phyloP scores from a whole-genome alignment of 2,329 filamentous ascomycete species.

The Penicillium italicum region DNA sequence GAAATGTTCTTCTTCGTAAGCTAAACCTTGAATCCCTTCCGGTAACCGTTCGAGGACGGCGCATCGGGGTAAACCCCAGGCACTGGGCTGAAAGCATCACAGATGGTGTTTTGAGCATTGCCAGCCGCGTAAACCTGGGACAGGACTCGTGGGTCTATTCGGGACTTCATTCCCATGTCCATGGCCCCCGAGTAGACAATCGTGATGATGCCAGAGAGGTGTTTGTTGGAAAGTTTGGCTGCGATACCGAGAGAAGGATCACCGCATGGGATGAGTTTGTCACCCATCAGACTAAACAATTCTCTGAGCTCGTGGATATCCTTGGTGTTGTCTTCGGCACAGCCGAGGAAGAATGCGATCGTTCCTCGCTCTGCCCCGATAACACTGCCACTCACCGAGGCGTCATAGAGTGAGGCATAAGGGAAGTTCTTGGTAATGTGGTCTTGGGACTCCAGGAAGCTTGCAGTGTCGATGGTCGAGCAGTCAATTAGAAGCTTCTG shows the following conservation, averaged over 20 bases:
- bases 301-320: constrained; percentile 39
- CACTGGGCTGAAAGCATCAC: constrained; percentile 51
- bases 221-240: constrained; percentile 61
- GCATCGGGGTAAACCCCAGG: constrained; percentile 50
- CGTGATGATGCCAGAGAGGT: constrained; percentile 56
- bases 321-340: constrained; percentile 34
- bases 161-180: constrained; percentile 58
- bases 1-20: constrained; percentile 59
- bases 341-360: constrained; percentile 53
- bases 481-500: constrained; percentile 53
- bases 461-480: constrained; percentile 55
- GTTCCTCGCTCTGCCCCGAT: constrained; percentile 52
- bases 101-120: constrained; percentile 52
- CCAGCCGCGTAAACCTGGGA: constrained; percentile 51
- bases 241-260: constrained; percentile 54
- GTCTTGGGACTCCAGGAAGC: constrained; percentile 47
- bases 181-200: constrained; percentile 58
- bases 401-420: constrained; percentile 50
- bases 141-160: constrained; percentile 54
- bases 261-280: constrained; percentile 54
- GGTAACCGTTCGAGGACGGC: constrained; percentile 49
- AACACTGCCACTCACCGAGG: constrained; percentile 53
- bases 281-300: constrained; percentile 53
- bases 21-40: constrained; percentile 57
- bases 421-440: constrained; percentile 39